phyloP scores from a whole-genome alignment of 441 rosid species.

The Arabidopsis lyrata region DNA sequence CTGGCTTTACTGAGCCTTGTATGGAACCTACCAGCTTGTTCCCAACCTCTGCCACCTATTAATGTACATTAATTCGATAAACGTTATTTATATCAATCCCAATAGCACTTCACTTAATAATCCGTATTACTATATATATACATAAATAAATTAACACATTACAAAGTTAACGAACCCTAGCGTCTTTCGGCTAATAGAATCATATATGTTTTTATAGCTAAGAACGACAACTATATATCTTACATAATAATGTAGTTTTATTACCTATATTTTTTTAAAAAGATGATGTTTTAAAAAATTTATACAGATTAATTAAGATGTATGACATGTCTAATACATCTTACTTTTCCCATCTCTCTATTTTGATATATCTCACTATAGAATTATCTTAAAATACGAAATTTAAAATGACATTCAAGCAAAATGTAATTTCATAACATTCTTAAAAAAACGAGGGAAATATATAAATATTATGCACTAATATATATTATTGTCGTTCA shows the following conservation, averaged over 20 bases:
- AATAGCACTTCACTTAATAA: not conserved
- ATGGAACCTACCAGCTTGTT: conserved; percentile 70
- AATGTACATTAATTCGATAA: not conserved
- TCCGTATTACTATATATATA: not conserved
- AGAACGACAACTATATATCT: not conserved
- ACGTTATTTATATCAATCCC: not conserved
- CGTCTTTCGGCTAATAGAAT: not conserved
- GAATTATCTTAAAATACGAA: not conserved
- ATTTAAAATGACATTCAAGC: not conserved
- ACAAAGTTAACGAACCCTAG: not conserved
- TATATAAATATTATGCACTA: not conserved
- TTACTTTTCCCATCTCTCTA: not conserved
- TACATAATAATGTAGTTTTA: not conserved
- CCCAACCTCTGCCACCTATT: conserved; percentile 67
- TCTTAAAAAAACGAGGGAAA: not conserved
- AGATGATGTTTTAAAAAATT: not conserved
- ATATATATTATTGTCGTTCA: not conserved
- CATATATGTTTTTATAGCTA: not conserved
- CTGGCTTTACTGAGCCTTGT: conserved; percentile 80
- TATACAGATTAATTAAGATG: not conserved
- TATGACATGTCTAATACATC: not conserved
- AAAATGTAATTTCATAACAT: not conserved
- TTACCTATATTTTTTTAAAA: not conserved
- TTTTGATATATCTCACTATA: not conserved
- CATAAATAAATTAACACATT: not conserved